phyloP scores from a whole-genome alignment of 2,329 filamentous ascomycete species.

The Aspergillus brunneoviolaceus region DNA sequence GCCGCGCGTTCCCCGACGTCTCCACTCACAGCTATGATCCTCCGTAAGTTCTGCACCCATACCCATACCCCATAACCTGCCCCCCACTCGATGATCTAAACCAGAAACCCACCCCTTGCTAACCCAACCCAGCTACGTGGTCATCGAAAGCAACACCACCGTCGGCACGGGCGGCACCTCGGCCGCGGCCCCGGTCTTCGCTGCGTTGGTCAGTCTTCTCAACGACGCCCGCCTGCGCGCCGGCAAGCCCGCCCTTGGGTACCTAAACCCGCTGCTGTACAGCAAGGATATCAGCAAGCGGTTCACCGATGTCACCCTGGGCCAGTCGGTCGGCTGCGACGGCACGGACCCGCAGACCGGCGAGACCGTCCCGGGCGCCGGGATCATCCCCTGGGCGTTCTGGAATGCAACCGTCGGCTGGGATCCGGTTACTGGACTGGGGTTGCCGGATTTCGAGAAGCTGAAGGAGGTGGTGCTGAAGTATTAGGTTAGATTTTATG shows the following conservation, averaged over 20 bases:
- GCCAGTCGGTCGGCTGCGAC: constrained; percentile 36
- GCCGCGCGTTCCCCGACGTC: constrained; percentile 58
- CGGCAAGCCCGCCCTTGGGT: constrained; percentile 54
- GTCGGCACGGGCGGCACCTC: constrained; percentile 25
- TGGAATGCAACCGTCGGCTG: constrained; percentile 39
- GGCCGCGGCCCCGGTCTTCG: constrained; percentile 56
- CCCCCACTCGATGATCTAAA: too few species aligned
- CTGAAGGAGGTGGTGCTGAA: constrained; percentile 1
- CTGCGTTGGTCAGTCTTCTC: constrained; percentile 49
- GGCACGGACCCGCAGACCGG: constrained; percentile 32
- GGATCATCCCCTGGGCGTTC: constrained; percentile 26
- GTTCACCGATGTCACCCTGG: constrained; percentile 49
- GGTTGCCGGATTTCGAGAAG: constrained; percentile 26
- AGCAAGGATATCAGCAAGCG: constrained; percentile 44
- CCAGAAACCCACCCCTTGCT: background rate
- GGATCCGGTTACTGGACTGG: constrained; percentile 44
- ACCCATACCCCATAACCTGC: background rate
- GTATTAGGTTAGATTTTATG: background rate
- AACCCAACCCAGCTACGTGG: constrained; percentile 9
- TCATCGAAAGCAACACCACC: constrained; percentile 16
- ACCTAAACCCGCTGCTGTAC: constrained; percentile 60
- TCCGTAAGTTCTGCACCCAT: constrained; percentile 43
- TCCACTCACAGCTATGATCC: constrained; percentile 55
- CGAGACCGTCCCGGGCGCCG: constrained; percentile 17
- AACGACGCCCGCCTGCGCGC: constrained; percentile 13